phyloP scores from a whole-genome alignment of 257 asterid species.

The Phtheirospermum japonicum region DNA sequence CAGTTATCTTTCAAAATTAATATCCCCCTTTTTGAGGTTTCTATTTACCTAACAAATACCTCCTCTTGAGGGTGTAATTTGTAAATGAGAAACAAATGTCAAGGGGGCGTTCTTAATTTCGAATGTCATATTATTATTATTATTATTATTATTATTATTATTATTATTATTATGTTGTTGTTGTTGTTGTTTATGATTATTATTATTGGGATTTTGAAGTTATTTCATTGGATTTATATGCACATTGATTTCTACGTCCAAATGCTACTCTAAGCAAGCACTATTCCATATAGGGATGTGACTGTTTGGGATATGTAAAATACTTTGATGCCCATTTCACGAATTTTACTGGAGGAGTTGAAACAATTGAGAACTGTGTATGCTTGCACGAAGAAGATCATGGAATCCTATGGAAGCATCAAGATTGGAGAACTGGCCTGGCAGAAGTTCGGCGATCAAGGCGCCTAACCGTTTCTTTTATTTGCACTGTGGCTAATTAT shows the following conservation, averaged over 20 bases:
- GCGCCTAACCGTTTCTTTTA: conserved; percentile 85
- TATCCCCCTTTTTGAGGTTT: too few relatives aligned
- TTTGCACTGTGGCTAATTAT: conserved; percentile 96
- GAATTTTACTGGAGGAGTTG: conserved; percentile 97
- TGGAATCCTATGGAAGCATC: conserved; percentile 98
- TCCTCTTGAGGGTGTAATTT: too few relatives aligned
- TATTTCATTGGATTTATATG: too few relatives aligned
- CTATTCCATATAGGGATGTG: conserved; percentile 72
- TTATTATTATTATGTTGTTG: too few relatives aligned
- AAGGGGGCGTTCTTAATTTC: too few relatives aligned
- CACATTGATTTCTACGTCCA: background rate
- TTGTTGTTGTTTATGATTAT: too few relatives aligned
- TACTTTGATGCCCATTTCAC: conserved; percentile 91
- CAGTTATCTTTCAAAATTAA: background rate
- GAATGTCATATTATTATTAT: too few relatives aligned
- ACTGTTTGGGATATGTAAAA: conserved; percentile 82
- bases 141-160: too few relatives aligned
- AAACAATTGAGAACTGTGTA: conserved; percentile 88
- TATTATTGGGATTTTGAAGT: too few relatives aligned
- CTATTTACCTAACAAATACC: too few relatives aligned
- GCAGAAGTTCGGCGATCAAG: conserved; percentile 96
- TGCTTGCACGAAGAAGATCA: conserved; percentile 98
- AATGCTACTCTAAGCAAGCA: conserved; percentile 5
- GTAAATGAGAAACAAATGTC: too few relatives aligned
- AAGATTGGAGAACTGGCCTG: conserved; percentile 95